These are phyloP conservation scores for Emmonsiellopsis sp. DNA, from an alignment of 2,329 filamentous ascomycete genomes.

Conservation along the genomic window DNA sequence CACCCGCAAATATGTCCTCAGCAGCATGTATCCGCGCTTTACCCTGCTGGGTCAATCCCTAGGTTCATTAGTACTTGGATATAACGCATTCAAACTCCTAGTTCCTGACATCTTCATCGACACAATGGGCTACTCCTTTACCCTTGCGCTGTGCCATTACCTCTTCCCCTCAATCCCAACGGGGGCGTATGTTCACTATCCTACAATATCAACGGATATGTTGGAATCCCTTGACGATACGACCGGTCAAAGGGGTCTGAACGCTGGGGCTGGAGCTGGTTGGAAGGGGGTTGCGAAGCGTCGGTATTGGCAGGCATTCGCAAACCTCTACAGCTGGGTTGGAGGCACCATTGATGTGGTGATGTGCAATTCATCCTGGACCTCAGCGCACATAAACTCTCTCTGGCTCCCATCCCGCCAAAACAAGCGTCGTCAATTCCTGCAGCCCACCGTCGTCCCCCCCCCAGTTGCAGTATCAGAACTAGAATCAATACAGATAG, in stretches of 20 bases:
- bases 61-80: conserved; percentile 77
- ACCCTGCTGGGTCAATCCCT: conserved; percentile 90
- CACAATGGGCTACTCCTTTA: conserved; percentile 96
- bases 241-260: conserved; percentile 60
- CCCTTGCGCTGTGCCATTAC: conserved; percentile 70
- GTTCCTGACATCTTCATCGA: conserved; percentile 93
- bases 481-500: conserved; percentile 66
- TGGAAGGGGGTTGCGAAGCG: conserved; percentile 62
- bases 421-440: conserved; percentile 36
- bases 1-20: conserved; percentile 75
- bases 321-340: conserved; percentile 69
- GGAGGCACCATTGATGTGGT: conserved; percentile 82
- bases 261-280: conserved; percentile 73
- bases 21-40: conserved; percentile 81
- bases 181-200: conserved; percentile 93
- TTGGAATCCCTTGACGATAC: conserved; percentile 66
- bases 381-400: conserved; percentile 67
- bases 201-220: conserved; percentile 98
- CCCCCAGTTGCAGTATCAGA: conserved; percentile 87
- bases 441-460: conserved; percentile 61
- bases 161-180: conserved; percentile 76
- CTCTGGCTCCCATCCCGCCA: conserved; percentile 59
- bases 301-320: conserved; percentile 80
- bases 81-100: conserved; percentile 85
- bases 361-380: conserved; percentile 98